Conservation (phyloP, 371 early-diverging fungal genomes). For the Mortierella sp. region DNA sequence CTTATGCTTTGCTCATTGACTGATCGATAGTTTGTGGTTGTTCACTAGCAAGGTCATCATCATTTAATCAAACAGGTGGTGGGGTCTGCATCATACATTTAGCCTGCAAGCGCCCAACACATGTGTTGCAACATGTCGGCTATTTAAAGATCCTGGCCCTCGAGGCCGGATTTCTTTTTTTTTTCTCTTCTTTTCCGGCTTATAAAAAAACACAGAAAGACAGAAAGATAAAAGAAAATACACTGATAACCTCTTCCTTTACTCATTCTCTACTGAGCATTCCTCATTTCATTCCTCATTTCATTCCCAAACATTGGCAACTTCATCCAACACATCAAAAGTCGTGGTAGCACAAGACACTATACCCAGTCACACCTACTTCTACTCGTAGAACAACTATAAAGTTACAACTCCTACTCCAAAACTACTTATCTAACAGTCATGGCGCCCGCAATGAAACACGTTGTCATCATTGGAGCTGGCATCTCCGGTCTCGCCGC, state of each 20-base stretch:
- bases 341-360: conserved; percentile 4
- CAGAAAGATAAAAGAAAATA: background rate
- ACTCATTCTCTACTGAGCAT: background rate
- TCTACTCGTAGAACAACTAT: background rate
- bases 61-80: background rate
- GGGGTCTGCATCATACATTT: background rate
- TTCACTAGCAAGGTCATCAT: too few species aligned
- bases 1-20: background rate
- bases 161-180: background rate
- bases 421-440: background rate
- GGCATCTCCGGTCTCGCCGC: conserved; percentile 58
- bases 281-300: background rate
- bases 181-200: background rate
- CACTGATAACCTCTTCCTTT: background rate
- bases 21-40: background rate
- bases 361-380: conserved; percentile 11
- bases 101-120: background rate
- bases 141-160: conserved; percentile 14
- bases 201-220: background rate
- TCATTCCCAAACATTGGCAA: background rate
- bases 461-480: conserved; percentile 55
- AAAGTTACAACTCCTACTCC: background rate
- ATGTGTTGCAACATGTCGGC: background rate
- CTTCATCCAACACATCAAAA: background rate
- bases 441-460: conserved; percentile 37